Evolutionary conservation across 495 filamentous ascomycete species (phyloP).

Genomic region (Xylaria flabelliformis): DNA sequence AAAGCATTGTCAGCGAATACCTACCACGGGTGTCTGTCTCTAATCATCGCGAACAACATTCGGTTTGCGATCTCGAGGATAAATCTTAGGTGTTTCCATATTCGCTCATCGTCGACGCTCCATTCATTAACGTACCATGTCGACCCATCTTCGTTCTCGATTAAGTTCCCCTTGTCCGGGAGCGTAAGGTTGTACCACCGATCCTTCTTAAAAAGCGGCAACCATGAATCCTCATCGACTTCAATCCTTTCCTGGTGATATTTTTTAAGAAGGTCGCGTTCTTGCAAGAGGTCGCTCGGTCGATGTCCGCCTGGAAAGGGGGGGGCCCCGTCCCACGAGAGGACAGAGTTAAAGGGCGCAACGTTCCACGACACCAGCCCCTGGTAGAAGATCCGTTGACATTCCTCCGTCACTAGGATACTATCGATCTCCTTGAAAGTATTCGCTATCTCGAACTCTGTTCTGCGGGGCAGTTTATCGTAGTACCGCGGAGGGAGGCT

Average conservation of each 20-base stretch:
- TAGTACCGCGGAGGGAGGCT: not conserved
- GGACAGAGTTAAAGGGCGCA: not conserved
- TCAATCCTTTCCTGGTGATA: not conserved
- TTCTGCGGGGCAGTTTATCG: not conserved
- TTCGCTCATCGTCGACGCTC: slow-evolving; percentile 1
- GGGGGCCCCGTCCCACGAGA: not conserved
- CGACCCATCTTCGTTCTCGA: not conserved
- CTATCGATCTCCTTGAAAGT: not conserved
- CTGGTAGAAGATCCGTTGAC: not conserved
- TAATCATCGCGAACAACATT: not conserved
- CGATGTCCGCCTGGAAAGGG: not conserved
- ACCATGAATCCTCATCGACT: not conserved
- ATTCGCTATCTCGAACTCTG: not conserved
- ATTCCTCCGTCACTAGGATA: not conserved
- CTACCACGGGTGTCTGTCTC: slow-evolving; percentile 5
- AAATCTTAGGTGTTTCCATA: not conserved
- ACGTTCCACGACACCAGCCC: not conserved
- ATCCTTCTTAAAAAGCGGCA: not conserved
- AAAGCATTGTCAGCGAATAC: not conserved
- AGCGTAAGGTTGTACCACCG: not conserved
- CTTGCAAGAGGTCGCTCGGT: not conserved
- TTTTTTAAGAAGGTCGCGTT: not conserved
- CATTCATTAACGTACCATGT: not conserved
- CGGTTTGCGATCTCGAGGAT: slow-evolving; percentile 6
- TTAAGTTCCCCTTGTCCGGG: not conserved